Evolutionary conservation across 768 basidiomycete genomes (phyloP), one percentile per base, ranked within the genome.

Genomic region (Auricularia auricula-judae): DNA sequence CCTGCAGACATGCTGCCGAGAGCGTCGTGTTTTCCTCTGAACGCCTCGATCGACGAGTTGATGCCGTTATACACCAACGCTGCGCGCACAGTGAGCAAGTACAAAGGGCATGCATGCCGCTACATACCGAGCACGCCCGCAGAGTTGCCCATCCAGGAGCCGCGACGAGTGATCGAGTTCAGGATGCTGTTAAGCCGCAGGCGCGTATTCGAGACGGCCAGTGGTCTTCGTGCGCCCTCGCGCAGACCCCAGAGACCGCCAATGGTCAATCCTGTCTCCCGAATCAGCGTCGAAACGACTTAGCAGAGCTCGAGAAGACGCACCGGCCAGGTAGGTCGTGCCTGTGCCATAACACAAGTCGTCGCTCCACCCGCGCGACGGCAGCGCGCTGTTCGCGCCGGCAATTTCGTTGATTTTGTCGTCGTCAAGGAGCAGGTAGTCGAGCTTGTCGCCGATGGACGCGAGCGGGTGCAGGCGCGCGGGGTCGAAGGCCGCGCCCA

Each of bases 321-420:
- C 39, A 42, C 39, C 96, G 76, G 90, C 84, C 65, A 99, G 86
- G 86, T 99, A 99, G 80, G 94, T 97, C 69, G 95, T 95, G 68
- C 97, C 97, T 71, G 95, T 98, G 72, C 97, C 97, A 78, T 98
- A 98, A 84, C 94, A 98, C 66, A 99, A 79, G 80, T 99, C 97
- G 80, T 99, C 97, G 78, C 93, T 91, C 95, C 93, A 98, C 67
- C 97, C 94, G 80, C 97, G 82, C 74, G 88, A 91, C 70, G 95
- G 94, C 68, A 99, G 84, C 65, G 95, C 94, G 66, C 91, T 93
- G 70, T 82, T 84, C 70, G 91, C 86, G 62, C 97, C 97, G 73
- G 93, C 93, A 66, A 97, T 79, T 63, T 92, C 86, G 75, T 77
- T 93, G 70, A 88, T 87, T 81, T 98, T 96, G 79, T 96, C 96